Conservation (phyloP, 345 rosid genomes). For the Eucalyptus caleyi region DNA sequence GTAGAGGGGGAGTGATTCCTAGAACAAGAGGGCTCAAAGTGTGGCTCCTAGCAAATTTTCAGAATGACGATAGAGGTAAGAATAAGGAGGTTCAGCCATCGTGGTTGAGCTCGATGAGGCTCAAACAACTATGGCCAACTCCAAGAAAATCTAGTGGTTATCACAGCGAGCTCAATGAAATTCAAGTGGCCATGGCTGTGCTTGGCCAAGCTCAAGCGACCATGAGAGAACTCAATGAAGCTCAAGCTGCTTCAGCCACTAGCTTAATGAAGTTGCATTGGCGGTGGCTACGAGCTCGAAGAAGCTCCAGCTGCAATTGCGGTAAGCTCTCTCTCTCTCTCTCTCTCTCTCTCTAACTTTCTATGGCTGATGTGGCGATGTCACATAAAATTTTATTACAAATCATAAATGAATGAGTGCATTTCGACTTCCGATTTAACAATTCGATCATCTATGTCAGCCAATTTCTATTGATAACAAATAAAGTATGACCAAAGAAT, state of each 20-base stretch:
- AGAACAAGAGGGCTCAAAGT: not conserved
- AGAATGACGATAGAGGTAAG: not conserved
- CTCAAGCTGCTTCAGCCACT: not conserved
- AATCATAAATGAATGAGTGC: not conserved
- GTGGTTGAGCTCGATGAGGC: not conserved
- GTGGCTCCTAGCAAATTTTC: not conserved
- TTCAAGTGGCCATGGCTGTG: not conserved
- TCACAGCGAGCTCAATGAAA: not conserved
- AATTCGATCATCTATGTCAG: not conserved
- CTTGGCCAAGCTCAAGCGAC: not conserved
- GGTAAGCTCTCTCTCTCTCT: not conserved
- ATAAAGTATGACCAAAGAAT: not conserved
- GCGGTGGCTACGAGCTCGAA: not conserved
- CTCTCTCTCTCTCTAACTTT: not conserved
- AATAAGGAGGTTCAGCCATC: not conserved
- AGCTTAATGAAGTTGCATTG: not conserved
- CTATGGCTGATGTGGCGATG: not conserved
- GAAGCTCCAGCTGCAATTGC: not conserved
- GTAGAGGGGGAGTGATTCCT: not conserved
- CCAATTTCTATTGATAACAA: not conserved
- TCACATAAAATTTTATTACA: not conserved
- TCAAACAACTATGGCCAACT: not conserved
- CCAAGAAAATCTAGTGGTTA: not conserved
- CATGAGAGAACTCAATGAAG: not conserved
- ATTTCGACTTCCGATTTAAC: not conserved